These are phyloP conservation scores for Claviceps sp. DNA, from an alignment of 2,329 filamentous ascomycete species.

Conservation along the genomic window DNA sequence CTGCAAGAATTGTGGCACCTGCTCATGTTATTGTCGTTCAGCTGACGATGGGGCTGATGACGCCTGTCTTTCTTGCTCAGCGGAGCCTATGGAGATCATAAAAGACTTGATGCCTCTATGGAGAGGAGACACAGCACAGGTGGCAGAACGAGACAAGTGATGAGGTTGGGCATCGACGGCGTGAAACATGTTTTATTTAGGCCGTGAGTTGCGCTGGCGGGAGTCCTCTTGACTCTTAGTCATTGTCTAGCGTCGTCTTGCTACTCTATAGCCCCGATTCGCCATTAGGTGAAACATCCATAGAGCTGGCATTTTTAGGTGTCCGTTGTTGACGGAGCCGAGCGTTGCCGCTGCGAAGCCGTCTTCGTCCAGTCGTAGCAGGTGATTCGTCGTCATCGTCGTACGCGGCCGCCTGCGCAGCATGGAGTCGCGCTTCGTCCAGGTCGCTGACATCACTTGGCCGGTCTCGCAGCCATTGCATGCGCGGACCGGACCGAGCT, in stretches of 20 bases:
- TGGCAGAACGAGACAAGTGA: background rate
- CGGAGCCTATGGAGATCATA: background rate
- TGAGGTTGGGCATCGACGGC: background rate
- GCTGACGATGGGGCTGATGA: background rate
- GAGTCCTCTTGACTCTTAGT: background rate
- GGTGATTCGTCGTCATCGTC: conserved; percentile 46
- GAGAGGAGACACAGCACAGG: background rate
- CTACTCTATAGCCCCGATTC: conserved; percentile 38
- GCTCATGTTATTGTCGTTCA: background rate
- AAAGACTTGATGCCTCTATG: background rate
- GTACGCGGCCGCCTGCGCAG: conserved; percentile 38
- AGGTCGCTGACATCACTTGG: conserved; percentile 69
- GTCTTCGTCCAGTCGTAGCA: conserved; percentile 27
- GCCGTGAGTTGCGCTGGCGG: background rate
- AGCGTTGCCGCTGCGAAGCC: conserved; percentile 28
- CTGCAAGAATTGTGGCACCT: background rate
- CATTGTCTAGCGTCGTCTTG: background rate
- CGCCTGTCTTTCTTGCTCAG: background rate
- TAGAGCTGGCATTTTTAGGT: conserved; percentile 41
- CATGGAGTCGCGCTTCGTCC: conserved; percentile 57
- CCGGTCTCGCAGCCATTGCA: conserved; percentile 89
- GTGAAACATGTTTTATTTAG: background rate
- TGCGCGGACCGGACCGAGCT: conserved; percentile 77
- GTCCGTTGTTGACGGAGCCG: conserved; percentile 30
- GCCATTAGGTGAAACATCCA: conserved; percentile 42